Conservation (phyloP, 2,329 filamentous ascomycete genomes). For the Tolypocladium sp. region DNA sequence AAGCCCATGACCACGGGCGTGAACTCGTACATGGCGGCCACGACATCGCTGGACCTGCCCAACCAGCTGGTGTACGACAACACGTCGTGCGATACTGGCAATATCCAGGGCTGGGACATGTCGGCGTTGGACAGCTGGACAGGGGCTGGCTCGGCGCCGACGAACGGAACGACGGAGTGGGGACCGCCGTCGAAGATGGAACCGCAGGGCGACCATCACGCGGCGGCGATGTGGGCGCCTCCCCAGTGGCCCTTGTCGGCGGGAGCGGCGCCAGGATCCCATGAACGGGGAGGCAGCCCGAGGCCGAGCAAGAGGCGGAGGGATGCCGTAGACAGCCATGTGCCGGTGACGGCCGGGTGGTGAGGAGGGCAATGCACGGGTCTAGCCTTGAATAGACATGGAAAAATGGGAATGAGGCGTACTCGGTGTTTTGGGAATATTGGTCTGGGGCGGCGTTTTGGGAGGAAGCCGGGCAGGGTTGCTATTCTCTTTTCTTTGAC, state of each 20-base stretch:
- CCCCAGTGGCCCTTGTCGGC: constrained; percentile 23
- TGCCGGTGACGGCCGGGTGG: constrained; percentile 23
- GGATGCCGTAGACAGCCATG: constrained; percentile 20
- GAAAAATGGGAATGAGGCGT: neutral
- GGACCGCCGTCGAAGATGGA: constrained; percentile 20
- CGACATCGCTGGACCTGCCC: constrained; percentile 21
- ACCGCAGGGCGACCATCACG: constrained; percentile 9
- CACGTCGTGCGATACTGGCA: constrained; percentile 17
- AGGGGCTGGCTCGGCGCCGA: constrained; percentile 9
- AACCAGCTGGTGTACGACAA: constrained; percentile 25
- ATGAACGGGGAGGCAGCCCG: constrained; percentile 24
- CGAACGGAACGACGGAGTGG: constrained; percentile 22
- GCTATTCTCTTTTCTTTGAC: neutral
- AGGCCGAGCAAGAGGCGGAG: constrained; percentile 27
- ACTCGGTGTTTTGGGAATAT: neutral
- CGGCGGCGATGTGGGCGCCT: constrained; percentile 24
- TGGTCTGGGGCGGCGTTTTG: neutral
- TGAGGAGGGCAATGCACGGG: constrained; percentile 5
- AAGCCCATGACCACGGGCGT: constrained; percentile 22
- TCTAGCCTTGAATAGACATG: neutral
- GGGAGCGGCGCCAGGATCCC: constrained; percentile 12
- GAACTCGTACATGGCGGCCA: constrained; percentile 19
- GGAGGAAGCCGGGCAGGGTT: neutral
- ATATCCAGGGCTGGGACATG: constrained; percentile 28
- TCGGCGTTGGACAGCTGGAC: constrained; percentile 25